Base-by-base conservation (phyloP, 2,329 filamentous ascomycete genomes). In the Fusarium citri region DNA sequence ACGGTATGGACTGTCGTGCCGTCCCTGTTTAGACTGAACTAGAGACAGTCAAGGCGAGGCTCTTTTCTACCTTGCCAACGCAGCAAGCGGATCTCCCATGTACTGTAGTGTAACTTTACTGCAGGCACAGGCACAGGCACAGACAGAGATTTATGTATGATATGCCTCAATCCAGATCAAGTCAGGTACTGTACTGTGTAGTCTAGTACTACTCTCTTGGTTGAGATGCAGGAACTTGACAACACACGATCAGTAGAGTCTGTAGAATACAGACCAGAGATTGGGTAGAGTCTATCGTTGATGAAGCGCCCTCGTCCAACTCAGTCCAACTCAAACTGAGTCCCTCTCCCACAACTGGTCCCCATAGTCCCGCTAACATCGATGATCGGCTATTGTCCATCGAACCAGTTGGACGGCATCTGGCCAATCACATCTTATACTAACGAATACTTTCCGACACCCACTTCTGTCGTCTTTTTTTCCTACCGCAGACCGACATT, bases 141-240 rank as follows among this genome's bases (percentile, higher is more conserved):
- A 48, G 6, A 45, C 22, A 55, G 26, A 53, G 49, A 53, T 53
- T 53, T 42, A 42, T 42, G 49, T 42, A 42, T 28, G 49, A 53
- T 53, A 53, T 53, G 49, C 49, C 49, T 53, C 49, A 53, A 53
- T 18, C n/a, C 25, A 47, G 41, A 43, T 43, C 22, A 43, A 23
- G 15, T 26, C 30, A 51, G 30, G 16, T 51, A 53, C 68, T 68
- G 28, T 25, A 50, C 30, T 37, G 47, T 50, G 28, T 34, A 50
- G 15, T 15, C n/a, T 31, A 22, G 3, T 28, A 28, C 10, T 49
- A 50, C 30, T 16, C 37, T 56, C 23, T 68, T 68, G 53, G 58
- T 55, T 47, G 66, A 50, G 68, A 73, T 70, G 71, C 71, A 73
- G 71, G 59, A 73, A 73, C 68, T 73, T 59, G 62, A 69, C 68